Evolutionary conservation across 352 stramenopile genomes (phyloP).

Genomic region (Globisporangium alternatum): DNA sequence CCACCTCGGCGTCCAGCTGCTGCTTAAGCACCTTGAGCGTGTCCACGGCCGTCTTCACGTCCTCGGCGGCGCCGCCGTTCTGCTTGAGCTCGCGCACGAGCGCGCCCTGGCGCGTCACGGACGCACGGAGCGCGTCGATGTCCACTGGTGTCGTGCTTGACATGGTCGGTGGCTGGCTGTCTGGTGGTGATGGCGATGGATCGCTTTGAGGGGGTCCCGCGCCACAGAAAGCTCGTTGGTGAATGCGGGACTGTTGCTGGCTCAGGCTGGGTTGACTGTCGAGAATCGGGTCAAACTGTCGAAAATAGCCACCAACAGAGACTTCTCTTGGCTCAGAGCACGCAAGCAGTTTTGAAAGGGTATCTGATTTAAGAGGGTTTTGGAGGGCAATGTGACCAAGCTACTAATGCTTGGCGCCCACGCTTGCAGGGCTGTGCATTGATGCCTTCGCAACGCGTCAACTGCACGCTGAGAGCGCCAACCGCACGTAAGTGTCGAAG

Average conservation of each 20-base stretch:
- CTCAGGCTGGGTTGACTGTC: background rate
- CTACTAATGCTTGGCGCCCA: no score
- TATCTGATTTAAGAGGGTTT: no score
- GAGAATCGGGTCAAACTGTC: background rate
- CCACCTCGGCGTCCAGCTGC: constrained; percentile 75
- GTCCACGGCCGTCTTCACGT: constrained; percentile 91
- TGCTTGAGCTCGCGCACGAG: constrained; percentile 97
- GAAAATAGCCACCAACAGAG: background rate
- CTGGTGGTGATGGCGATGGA: background rate
- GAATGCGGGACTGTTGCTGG: background rate
- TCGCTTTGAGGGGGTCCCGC: constrained; percentile 8
- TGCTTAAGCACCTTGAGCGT: constrained; percentile 94
- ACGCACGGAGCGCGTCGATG: constrained; percentile 91
- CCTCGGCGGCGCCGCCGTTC: constrained; percentile 79
- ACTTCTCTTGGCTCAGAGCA: background rate
- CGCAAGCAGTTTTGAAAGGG: no score
- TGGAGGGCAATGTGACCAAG: no score
- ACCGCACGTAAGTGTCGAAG: no score
- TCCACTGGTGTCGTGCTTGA: constrained; percentile 55
- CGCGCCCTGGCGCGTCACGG: constrained; percentile 94
- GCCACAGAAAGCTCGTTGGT: constrained; percentile 6
- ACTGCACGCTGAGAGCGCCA: no score
- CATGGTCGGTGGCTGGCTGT: constrained; percentile 4
- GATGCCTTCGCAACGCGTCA: no score
- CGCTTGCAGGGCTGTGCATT: no score